Base-by-base conservation (phyloP, 768 basidiomycete species). In the Termitomyces heimii region DNA sequence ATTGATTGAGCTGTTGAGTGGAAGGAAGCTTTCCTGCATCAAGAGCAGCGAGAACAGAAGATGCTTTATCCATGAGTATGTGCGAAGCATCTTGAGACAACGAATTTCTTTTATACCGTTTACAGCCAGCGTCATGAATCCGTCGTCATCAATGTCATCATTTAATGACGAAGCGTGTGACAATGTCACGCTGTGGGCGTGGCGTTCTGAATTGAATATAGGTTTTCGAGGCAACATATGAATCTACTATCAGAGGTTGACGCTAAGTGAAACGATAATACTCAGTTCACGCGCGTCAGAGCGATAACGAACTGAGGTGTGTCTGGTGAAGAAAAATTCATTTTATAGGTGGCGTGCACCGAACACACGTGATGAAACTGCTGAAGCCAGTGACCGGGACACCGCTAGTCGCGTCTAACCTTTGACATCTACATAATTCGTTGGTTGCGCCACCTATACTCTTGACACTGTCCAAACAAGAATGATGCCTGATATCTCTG, bases 21-120 rank as follows among this genome's bases (percentile, higher is more conserved):
- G 76, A 76, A 18, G 88, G 88, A 4, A 88, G 72, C 65, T 90
- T 90, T 22, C 86, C 86, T 18, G 86, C 86, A 60, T 83, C 78
- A 63, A 89, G 69, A 8, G 88, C 88, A 47, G 85, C 88, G 56
- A 85, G 66, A 26, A 88, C 63, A 37, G 84, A 83, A 18, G 84
- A 75, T 48, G 78, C 59, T 71, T 80, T 82, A 56, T 90, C 85
- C 86, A 89, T 89, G 55, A 56, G 16, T 24, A 35, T 26, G 14
- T 22, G n/a, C 16, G 18, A 22, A 6, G 22, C 31, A 54, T 45
- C 6, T 4, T 26, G 9, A 5, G 2, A 7, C 18, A 20, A 5
- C 26, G 26, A 9, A 20, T 26, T 24, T 20, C 1, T 53, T 43
- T 31, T 44, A 40, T 28, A 13, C 4, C 8, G 16, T 16, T 32